Conservation (phyloP, 352 stramenopile species). For the Pythium brachiatum region DNA sequence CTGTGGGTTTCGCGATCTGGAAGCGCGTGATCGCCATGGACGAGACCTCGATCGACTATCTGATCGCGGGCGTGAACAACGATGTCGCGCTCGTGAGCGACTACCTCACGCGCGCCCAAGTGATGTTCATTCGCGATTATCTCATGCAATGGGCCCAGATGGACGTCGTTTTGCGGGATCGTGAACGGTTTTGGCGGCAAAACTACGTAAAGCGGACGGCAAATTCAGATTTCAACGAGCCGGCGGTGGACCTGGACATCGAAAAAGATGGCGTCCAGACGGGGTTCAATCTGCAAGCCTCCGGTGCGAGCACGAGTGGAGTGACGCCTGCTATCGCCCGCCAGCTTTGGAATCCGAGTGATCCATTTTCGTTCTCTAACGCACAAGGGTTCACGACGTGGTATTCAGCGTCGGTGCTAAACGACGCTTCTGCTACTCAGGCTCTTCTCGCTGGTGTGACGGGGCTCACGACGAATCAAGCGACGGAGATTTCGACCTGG, state of each 20-base stretch:
- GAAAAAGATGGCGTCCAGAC: slow-evolving; percentile 45
- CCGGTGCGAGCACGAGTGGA: slow-evolving; percentile 26
- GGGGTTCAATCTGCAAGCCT: slow-evolving; percentile 45
- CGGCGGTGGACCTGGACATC: slow-evolving; percentile 57
- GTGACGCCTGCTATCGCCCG: slow-evolving; percentile 33
- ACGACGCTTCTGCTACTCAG: slow-evolving; percentile 17
- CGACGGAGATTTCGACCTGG: slow-evolving; percentile 42
- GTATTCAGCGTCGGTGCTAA: slow-evolving; percentile 21
- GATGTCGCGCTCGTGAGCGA: slow-evolving; percentile 47
- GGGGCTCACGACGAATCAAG: slow-evolving; percentile 33
- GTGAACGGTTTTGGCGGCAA: slow-evolving; percentile 61
- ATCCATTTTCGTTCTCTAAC: slow-evolving; percentile 42
- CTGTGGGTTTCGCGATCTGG: slow-evolving; percentile 68
- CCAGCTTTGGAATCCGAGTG: slow-evolving; percentile 45
- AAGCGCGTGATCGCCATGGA: slow-evolving; percentile 72
- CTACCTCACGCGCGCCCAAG: slow-evolving; percentile 53
- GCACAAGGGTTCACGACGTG: slow-evolving; percentile 51
- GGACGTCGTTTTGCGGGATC: slow-evolving; percentile 45
- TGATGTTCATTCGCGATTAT: slow-evolving; percentile 60
- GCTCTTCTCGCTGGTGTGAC: slow-evolving; percentile 21
- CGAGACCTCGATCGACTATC: slow-evolving; percentile 46
- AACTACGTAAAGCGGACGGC: slow-evolving; percentile 39
- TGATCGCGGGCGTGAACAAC: slow-evolving; percentile 60
- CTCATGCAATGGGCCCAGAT: slow-evolving; percentile 50
- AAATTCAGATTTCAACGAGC: slow-evolving; percentile 45